A percentile compares a stretch with the other conserved stretches of the same genome.
These are phyloP conservation scores for Solanum arcanum DNA, from an alignment of 257 asterid species.

Conservation along the genomic window DNA sequence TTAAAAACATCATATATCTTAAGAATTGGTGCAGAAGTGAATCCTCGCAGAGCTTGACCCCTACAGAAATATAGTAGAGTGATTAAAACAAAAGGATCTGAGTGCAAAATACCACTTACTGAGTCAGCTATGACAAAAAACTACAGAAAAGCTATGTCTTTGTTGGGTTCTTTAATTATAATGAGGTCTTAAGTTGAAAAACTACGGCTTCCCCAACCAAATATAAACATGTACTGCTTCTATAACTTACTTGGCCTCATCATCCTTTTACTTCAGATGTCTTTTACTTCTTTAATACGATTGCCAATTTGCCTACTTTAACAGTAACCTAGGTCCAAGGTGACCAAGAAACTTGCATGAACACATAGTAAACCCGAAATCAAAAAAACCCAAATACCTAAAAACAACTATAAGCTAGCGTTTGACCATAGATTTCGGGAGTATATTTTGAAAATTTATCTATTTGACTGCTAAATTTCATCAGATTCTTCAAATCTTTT, in stretches of 20 bases:
- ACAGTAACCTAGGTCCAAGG: not conserved
- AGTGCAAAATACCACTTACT: not conserved
- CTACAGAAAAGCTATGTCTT: not conserved
- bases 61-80: not conserved
- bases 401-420: not conserved
- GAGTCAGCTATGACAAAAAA: not conserved
- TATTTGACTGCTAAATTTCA: not conserved
- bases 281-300: not conserved
- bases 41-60: conserved; percentile 27
- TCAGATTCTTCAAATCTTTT: not conserved
- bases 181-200: not conserved
- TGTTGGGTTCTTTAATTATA: not conserved
- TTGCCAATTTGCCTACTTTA: not conserved
- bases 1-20: conserved; percentile 39
- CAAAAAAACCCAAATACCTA: not conserved
- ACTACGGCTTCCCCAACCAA: not conserved
- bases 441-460: not conserved
- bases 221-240: not conserved
- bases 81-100: not conserved
- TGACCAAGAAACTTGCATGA: not conserved
- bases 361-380: not conserved
- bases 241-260: not conserved
- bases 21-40: conserved; percentile 62
- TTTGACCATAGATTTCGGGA: not conserved
- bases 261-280: not conserved